Base-by-base conservation (phyloP, 495 filamentous ascomycete species). In the Pseudotulostoma volvatum region DNA sequence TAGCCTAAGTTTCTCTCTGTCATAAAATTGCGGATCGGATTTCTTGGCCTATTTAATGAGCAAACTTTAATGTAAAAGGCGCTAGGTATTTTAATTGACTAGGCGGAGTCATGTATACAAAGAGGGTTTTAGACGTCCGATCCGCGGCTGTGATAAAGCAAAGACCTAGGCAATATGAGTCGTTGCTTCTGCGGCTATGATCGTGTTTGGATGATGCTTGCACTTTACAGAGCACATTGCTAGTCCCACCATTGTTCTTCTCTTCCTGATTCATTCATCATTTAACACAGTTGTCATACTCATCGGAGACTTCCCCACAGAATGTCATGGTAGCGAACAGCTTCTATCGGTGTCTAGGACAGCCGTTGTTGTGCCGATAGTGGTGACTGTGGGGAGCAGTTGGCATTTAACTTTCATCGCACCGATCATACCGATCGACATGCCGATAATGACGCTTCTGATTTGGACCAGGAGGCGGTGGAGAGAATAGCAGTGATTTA, bases 261-360 rank as follows among this genome's bases (percentile, higher is more conserved):
- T 81, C 47, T 40, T 77, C 9, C 66, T 76, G 40, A 44, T 79
- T 15, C 74, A 71, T 0, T 72, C 68, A 0, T 57, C 67, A 0
- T 73, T 73, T 43, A 76, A 72, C 36, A 67, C 71, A 31, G 58
- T 76, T 35, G 64, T 61, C 40, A 72, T 72, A 0, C 55, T 86
- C 43, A 50, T 84, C 13, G 65, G 83, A 0, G 81, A 86, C 46
- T 57, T 84, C 61, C 13, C 74, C 79, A 0, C 69, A 71, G 0
- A 72, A 79, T 0, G 77, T 77, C 0, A 76, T 78, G 1, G 80
- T 81, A 1, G 74, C 77, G 4, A 81, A 77, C 42, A 84, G 85
- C 45, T 53, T 87, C 4, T 68, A 70, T 0, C 58, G 81, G 7
- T 84, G 78, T 48, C 44, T 79, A 71, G 71, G 0, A 77, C 74